Evolutionary conservation across 2,329 filamentous ascomycete genomes (phyloP).

Genomic region (Cephalotrichum gorgonifer): DNA sequence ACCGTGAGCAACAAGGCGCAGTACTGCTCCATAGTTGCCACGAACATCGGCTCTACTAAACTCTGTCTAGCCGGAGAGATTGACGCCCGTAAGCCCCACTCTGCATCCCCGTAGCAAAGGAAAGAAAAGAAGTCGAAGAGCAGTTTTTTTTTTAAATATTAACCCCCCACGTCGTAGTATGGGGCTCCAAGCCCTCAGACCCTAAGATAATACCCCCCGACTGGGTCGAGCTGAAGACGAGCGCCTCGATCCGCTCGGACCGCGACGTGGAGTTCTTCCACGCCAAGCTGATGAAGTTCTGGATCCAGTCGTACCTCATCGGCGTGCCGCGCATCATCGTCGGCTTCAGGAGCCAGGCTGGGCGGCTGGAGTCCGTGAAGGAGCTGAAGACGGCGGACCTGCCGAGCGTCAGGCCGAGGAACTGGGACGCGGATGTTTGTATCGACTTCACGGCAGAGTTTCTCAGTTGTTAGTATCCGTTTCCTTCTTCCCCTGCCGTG

Average conservation of each 20-base stretch:
- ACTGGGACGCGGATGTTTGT: conserved; percentile 88
- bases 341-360: conserved; percentile 64
- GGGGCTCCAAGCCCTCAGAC: conserved; percentile 66
- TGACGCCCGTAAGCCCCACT: conserved; percentile 56
- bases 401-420: conserved; percentile 62
- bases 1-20: conserved; percentile 83
- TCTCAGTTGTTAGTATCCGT: conserved; percentile 54
- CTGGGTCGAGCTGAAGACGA: conserved; percentile 94
- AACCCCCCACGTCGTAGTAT: conserved; percentile 42
- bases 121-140: too few species aligned
- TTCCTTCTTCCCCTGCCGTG: not conserved
- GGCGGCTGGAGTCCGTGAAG: conserved; percentile 61
- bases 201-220: conserved; percentile 62
- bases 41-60: conserved; percentile 65
- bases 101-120: too few species aligned
- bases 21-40: conserved; percentile 90
- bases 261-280: conserved; percentile 69
- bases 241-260: conserved; percentile 57
- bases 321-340: conserved; percentile 88
- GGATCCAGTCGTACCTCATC: conserved; percentile 91
- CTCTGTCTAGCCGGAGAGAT: conserved; percentile 88
- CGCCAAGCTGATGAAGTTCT: conserved; percentile 87
- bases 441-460: conserved; percentile 81
- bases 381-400: conserved; percentile 74
- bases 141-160: too few species aligned